Evolutionary conservation across 805 yeast species (phyloP).

Genomic region (Spathaspora hagerdaliae): DNA sequence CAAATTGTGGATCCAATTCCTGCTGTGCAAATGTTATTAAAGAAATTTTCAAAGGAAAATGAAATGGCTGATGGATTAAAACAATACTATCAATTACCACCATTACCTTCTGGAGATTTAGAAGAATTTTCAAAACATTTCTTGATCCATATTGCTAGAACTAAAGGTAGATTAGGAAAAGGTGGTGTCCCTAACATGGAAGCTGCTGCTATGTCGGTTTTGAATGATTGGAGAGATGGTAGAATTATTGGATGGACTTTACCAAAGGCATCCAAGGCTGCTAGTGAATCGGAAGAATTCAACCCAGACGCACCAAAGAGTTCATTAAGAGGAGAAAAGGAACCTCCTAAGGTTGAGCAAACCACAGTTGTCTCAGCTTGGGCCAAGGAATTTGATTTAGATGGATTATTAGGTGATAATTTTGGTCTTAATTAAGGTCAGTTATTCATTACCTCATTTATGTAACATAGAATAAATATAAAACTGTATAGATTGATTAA

Average conservation of each 20-base stretch:
- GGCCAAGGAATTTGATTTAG: constrained; percentile 93
- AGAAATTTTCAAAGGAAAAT: constrained; percentile 66
- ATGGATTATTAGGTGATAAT: constrained; percentile 60
- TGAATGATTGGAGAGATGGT: constrained; percentile 98
- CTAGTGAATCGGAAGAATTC: constrained; percentile 13
- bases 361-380: constrained; percentile 83
- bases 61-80: constrained; percentile 77
- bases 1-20: constrained; percentile 79
- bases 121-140: constrained; percentile 81
- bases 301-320: constrained; percentile 33
- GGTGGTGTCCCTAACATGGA: constrained; percentile 92
- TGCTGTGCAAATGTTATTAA: constrained; percentile 73
- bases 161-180: constrained; percentile 84
- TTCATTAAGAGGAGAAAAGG: constrained; percentile 38
- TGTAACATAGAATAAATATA: no score
- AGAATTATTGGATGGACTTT: constrained; percentile 86
- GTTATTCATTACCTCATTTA: no score
- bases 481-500: no score
- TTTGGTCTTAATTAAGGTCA: constrained; percentile 27
- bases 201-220: constrained; percentile 75
- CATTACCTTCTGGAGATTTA: constrained; percentile 67
- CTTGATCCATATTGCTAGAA: constrained; percentile 88
- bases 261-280: constrained; percentile 53
- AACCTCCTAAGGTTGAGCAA: constrained; percentile 52
- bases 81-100: constrained; percentile 71